Evolutionary conservation across 371 early-diverging fungal species (phyloP).

Genomic region (Circinella umbellata): DNA sequence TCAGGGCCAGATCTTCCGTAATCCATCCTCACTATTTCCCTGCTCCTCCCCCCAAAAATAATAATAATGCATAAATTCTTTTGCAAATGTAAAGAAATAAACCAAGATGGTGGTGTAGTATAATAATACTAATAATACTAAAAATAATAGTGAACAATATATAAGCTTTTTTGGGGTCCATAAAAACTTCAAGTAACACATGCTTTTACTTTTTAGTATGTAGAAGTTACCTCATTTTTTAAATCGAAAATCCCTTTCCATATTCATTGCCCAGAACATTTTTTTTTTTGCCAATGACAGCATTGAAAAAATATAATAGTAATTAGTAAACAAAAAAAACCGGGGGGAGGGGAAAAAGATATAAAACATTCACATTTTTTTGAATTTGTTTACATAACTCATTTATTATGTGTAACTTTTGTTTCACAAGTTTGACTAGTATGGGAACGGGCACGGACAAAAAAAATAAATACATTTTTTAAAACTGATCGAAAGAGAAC

Average conservation of each 20-base stretch:
- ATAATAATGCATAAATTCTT: too few relatives aligned
- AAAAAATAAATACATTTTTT: background rate
- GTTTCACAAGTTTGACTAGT: slow-evolving; percentile 16
- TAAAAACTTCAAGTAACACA: background rate
- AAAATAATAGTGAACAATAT: too few relatives aligned
- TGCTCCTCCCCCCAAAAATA: too few relatives aligned
- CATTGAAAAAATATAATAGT: background rate
- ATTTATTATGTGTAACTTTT: slow-evolving; percentile 7
- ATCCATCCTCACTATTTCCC: too few relatives aligned
- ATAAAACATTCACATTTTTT: too few relatives aligned
- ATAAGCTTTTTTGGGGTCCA: too few relatives aligned
- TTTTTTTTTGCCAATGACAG: slow-evolving; percentile 1
- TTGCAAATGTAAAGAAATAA: too few relatives aligned
- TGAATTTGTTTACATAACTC: background rate
- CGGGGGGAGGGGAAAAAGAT: too few relatives aligned
- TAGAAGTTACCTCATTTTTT: background rate
- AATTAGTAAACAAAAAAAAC: background rate
- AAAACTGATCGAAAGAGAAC: background rate
- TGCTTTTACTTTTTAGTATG: background rate
- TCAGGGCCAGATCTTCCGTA: slow-evolving; percentile 2
- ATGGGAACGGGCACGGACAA: slow-evolving; percentile 17
- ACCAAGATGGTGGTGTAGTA: too few relatives aligned
- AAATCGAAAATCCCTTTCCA: background rate
- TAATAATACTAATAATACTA: too few relatives aligned
- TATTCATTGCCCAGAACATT: background rate